Evolutionary conservation across 2,329 filamentous ascomycete species (phyloP).

Genomic region (Phyllosticta citribraziliensis): DNA sequence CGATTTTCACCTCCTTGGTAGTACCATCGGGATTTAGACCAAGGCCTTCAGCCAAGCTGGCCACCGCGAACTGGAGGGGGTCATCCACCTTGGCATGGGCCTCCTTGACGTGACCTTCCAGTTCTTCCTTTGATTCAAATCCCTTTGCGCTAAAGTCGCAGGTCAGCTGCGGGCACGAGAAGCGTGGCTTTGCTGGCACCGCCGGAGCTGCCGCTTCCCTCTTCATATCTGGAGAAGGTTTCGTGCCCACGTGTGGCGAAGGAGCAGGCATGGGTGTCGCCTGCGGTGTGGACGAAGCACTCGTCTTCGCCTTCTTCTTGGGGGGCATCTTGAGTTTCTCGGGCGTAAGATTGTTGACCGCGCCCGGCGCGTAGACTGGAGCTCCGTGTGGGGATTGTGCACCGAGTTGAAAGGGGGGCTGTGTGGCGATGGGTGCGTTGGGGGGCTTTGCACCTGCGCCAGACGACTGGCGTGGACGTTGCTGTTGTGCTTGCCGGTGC

Average conservation of each 20-base stretch:
- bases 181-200: conserved; percentile 34
- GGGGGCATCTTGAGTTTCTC: conserved; percentile 50
- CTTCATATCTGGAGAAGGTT: conserved; percentile 37
- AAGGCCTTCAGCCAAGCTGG: conserved; percentile 39
- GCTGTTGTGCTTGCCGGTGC: conserved; percentile 27
- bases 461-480: conserved; percentile 23
- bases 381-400: conserved; percentile 47
- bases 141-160: conserved; percentile 47
- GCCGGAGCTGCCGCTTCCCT: conserved; percentile 34
- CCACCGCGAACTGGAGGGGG: conserved; percentile 46
- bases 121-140: conserved; percentile 43
- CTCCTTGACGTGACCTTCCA: conserved; percentile 46
- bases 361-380: conserved; percentile 41
- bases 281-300: conserved; percentile 30
- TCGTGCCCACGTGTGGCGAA: conserved; percentile 31
- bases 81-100: conserved; percentile 45
- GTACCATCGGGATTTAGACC: conserved; percentile 41
- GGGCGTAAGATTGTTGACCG: conserved; percentile 41
- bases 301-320: conserved; percentile 46
- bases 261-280: conserved; percentile 24
- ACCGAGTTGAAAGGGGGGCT: conserved; percentile 43
- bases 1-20: conserved; percentile 26
- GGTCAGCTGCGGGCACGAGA: conserved; percentile 43
- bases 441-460: conserved; percentile 31
- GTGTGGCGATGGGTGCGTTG: conserved; percentile 39